Evolutionary conservation across 108 stramenopile genomes (phyloP), one percentile per base, ranked within the genome.

Genomic region (Cyclotella choctawhatcheeana): DNA sequence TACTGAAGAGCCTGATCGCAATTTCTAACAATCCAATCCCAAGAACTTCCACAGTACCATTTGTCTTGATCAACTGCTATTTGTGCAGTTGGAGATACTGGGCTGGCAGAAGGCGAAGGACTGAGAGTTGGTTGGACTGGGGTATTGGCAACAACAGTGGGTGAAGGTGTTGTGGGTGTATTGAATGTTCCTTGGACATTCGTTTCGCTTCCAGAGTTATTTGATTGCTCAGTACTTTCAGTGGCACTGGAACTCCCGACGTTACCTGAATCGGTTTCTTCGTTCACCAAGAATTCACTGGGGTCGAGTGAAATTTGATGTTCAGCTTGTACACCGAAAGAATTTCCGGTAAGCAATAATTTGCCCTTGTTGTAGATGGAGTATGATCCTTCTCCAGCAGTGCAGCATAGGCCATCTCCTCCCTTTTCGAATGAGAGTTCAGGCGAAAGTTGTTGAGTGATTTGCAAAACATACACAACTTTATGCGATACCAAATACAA

Each of bases 341-440:
- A 29, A 34, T 61, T 66, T 2, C 65, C 74, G 17, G 16, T 32
- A 7, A 64, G 47, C 17, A 75, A 31, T 14, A 67, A 1, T 13
- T 25, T 31, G 10, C 65, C 65, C 44, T 50, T 51, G 34, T 55
- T 44, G 40, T 67, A 60, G 31, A 75, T 18, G n/a, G 53, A 21
- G 27, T 75, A 75, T 0, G 29, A 17, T 34, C 74, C 74, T 7
- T 60, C 26, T 3, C 74, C 74, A 20, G 54, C 16, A 16, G 34
- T 30, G 65, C 74, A 75, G 65, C 74, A 75, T 0, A 75, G 65
- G 0, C 74, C 74, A 30, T 75, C 63, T 34, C 74, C 74, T 37
- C 65, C 73, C 73, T 25, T 45, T n/a, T n/a, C n/a, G n/a, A n/a
- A n/a, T n/a, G n/a, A n/a, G n/a, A n/a, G n/a, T n/a, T n/a, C n/a